Percentiles rank a stretch among this genome's conserved stretches.
These are phyloP conservation scores for Stromatinia cepivora DNA, from an alignment of 2,329 filamentous ascomycete genomes.

Conservation along the genomic window DNA sequence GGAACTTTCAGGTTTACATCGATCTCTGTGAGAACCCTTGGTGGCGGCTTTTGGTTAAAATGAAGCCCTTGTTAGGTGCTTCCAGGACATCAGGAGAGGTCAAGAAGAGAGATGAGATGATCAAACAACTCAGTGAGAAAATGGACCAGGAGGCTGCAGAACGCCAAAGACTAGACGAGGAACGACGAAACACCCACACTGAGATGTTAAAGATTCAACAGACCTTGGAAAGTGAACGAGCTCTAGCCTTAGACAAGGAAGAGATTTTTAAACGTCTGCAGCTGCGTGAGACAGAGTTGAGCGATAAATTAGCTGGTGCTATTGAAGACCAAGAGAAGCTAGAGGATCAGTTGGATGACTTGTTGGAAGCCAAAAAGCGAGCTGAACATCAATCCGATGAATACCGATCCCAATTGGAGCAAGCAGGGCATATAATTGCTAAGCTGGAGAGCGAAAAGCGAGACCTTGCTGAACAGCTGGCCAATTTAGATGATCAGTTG, in stretches of 20 bases:
- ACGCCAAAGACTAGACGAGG: slow-evolving; percentile 82
- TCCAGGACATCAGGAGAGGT: slow-evolving; percentile 91
- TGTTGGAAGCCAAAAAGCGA: slow-evolving; percentile 85
- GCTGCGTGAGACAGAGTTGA: slow-evolving; percentile 84
- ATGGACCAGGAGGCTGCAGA: slow-evolving; percentile 75
- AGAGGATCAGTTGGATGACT: slow-evolving; percentile 87
- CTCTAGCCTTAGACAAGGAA: slow-evolving; percentile 95
- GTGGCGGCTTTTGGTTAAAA: slow-evolving; percentile 94
- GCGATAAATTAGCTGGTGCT: slow-evolving; percentile 87
- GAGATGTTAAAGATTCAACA: slow-evolving; percentile 91
- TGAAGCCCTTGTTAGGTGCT: slow-evolving; percentile 91
- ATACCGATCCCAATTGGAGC: slow-evolving; percentile 80
- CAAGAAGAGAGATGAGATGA: slow-evolving; percentile 92
- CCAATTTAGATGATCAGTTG: slow-evolving; percentile 69
- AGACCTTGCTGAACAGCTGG: slow-evolving; percentile 65
- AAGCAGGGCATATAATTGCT: slow-evolving; percentile 83
- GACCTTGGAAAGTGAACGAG: slow-evolving; percentile 90
- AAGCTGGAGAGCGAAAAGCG: slow-evolving; percentile 85
- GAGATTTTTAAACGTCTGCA: slow-evolving; percentile 98
- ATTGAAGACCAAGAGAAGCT: slow-evolving; percentile 92
- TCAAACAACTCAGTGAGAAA: slow-evolving; percentile 80
- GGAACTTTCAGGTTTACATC: slow-evolving; percentile 89
- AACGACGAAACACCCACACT: slow-evolving; percentile 79
- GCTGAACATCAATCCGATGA: slow-evolving; percentile 82
- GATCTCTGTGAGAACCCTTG: slow-evolving; percentile 90